These are phyloP conservation scores for Iberis pinnata DNA, from an alignment of 345 rosid species.

Conservation along the genomic window DNA sequence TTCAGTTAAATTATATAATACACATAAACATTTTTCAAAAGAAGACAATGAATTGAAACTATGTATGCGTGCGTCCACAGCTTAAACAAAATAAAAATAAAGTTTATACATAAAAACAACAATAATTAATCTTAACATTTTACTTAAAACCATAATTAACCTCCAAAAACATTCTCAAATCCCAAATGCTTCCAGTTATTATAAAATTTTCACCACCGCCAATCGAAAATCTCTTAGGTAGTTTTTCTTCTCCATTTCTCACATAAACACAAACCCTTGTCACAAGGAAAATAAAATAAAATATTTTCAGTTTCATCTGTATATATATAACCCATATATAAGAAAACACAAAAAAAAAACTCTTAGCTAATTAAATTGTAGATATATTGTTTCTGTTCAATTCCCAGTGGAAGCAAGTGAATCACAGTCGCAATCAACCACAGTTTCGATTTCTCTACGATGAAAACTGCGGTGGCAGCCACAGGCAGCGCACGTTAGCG, in stretches of 20 bases:
- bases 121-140: conserved; percentile 5
- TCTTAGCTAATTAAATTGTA: conserved; percentile 11
- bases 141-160: conserved; percentile 11
- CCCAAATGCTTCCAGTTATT: conserved; percentile 7
- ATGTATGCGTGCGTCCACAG: too few species aligned
- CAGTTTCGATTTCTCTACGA: conserved; percentile 48
- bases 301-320: conserved; percentile 17
- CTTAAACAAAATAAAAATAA: too few species aligned
- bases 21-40: too few species aligned
- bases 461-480: conserved; percentile 74
- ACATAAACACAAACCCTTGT: conserved; percentile 3
- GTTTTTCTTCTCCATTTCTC: too few species aligned
- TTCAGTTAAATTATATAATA: too few species aligned
- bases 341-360: conserved; percentile 8
- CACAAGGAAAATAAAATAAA: background rate
- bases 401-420: conserved; percentile 43
- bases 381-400: conserved; percentile 9
- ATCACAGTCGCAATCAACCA: conserved; percentile 45
- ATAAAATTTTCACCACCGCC: background rate
- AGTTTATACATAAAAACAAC: conserved; percentile 4
- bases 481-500: conserved; percentile 65
- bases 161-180: conserved; percentile 1
- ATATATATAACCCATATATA: conserved; percentile 5
- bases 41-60: too few species aligned
- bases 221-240: conserved; percentile 4